Evolutionary conservation across 2,329 filamentous ascomycete species (phyloP).

Genomic region (Aspergillus unguis): DNA sequence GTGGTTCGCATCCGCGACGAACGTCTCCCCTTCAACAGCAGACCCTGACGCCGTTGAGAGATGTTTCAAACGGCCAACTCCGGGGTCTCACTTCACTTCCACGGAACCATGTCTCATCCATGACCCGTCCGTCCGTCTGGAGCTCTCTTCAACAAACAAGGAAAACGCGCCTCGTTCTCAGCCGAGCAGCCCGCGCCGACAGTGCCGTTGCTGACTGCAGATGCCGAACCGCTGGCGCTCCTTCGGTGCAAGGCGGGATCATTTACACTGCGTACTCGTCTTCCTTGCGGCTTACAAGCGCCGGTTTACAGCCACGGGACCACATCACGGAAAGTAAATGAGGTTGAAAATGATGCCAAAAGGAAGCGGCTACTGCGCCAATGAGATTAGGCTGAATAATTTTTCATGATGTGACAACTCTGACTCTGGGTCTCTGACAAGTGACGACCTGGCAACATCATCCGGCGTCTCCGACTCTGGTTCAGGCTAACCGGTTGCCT

Average conservation of each 20-base stretch:
- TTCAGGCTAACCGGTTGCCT: neutral
- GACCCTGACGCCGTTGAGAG: slow-evolving; percentile 2
- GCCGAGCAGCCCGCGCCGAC: too few relatives aligned
- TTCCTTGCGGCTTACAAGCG: too few relatives aligned
- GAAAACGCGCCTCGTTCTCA: too few relatives aligned
- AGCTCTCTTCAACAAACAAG: too few relatives aligned
- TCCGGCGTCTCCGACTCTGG: neutral
- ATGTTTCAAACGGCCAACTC: neutral
- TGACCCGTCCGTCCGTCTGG: neutral
- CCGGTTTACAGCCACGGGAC: too few relatives aligned
- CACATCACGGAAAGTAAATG: neutral
- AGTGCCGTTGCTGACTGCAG: too few relatives aligned
- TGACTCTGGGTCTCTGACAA: too few relatives aligned
- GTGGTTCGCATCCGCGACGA: slow-evolving; percentile 13
- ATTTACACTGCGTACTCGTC: too few relatives aligned
- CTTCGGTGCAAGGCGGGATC: neutral
- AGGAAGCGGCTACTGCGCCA: neutral
- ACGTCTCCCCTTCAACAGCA: slow-evolving; percentile 16
- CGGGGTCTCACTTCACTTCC: neutral
- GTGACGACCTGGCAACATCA: slow-evolving; percentile 5
- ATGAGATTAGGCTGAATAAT: neutral
- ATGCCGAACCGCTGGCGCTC: neutral
- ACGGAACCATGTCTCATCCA: neutral
- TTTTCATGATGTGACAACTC: too few relatives aligned
- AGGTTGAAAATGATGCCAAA: slow-evolving; percentile 1